Conservation (phyloP, 768 basidiomycete species). For the Boletus coccyginus region DNA sequence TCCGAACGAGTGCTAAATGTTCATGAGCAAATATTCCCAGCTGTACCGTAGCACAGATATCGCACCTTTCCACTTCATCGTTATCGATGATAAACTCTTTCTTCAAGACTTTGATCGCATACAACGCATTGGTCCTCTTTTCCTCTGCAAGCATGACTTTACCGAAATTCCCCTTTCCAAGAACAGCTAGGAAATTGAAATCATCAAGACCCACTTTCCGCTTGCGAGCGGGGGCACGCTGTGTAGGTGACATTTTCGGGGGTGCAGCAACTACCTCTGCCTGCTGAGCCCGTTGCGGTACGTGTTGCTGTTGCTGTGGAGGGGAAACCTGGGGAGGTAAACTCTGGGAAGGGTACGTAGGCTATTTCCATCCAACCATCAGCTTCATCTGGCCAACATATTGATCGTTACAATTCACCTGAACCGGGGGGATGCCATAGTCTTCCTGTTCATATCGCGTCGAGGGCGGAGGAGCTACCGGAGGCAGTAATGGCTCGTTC, state of each 20-base stretch:
- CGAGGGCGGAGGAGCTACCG: slow-evolving; percentile 8
- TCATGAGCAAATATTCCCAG: slow-evolving; percentile 3
- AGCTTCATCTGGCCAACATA: background rate
- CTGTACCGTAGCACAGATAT: background rate
- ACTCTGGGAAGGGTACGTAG: slow-evolving; percentile 25
- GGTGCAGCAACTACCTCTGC: slow-evolving; percentile 17
- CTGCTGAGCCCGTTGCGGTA: slow-evolving; percentile 30
- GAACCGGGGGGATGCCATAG: slow-evolving; percentile 18
- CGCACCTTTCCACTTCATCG: slow-evolving; percentile 97
- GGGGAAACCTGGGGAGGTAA: slow-evolving; percentile 19
- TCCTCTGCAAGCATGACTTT: slow-evolving; percentile 99
- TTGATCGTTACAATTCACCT: slow-evolving; percentile 16
- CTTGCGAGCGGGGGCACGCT: slow-evolving; percentile 49
- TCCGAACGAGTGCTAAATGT: slow-evolving; percentile 87
- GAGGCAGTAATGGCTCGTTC: slow-evolving; percentile 32
- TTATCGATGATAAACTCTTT: slow-evolving; percentile 99
- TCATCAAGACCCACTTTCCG: slow-evolving; percentile 96
- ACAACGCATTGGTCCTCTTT: slow-evolving; percentile 84
- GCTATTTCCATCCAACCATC: slow-evolving; percentile 12
- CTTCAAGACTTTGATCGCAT: slow-evolving; percentile 99
- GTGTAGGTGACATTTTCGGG: slow-evolving; percentile 37
- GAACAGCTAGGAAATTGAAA: slow-evolving; percentile 97
- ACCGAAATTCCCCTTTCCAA: slow-evolving; percentile 99
- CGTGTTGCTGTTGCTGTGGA: slow-evolving; percentile 26
- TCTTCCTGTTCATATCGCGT: slow-evolving; percentile 31